These are phyloP conservation scores for Raphanus hybrid DNA, from an alignment of 441 rosid genomes.

Conservation along the genomic window DNA sequence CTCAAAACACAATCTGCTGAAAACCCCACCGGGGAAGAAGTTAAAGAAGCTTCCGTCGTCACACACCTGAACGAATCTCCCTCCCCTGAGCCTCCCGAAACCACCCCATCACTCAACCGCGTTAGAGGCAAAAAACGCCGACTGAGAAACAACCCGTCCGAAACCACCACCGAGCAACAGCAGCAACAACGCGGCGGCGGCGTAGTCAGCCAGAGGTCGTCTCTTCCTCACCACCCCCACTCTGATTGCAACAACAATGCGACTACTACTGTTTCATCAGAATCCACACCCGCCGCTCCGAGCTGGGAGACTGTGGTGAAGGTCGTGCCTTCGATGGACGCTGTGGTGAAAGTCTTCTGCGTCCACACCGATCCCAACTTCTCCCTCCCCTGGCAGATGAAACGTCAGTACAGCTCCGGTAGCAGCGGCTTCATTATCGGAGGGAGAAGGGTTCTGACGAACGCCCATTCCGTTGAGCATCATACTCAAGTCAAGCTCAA, in stretches of 20 bases:
- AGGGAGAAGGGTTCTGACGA: constrained; percentile 80
- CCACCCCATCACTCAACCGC: constrained; percentile 47
- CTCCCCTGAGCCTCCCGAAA: constrained; percentile 38
- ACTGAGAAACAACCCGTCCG: constrained; percentile 28
- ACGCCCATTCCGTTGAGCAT: constrained; percentile 93
- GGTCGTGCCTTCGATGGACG: constrained; percentile 83
- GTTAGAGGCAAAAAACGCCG: constrained; percentile 48
- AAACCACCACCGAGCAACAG: constrained; percentile 2
- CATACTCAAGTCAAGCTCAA: constrained; percentile 88
- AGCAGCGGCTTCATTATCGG: constrained; percentile 82
- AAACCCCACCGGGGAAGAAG: constrained; percentile 35
- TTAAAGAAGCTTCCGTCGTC: constrained; percentile 12
- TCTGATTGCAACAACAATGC: constrained; percentile 49
- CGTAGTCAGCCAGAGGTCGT: background rate
- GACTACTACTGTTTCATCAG: constrained; percentile 32
- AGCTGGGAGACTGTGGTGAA: constrained; percentile 53
- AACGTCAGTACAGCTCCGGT: constrained; percentile 84
- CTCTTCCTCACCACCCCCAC: constrained; percentile 36
- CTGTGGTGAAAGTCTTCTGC: constrained; percentile 91
- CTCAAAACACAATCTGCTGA: constrained; percentile 38
- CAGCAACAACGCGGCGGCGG: background rate
- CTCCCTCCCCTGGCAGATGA: constrained; percentile 91
- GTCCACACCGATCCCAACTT: constrained; percentile 92
- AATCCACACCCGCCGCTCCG: constrained; percentile 41
- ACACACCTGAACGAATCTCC: constrained; percentile 35